Evolutionary conservation across 2,329 filamentous ascomycete species (phyloP).

Genomic region (Grosmannia serpens): DNA sequence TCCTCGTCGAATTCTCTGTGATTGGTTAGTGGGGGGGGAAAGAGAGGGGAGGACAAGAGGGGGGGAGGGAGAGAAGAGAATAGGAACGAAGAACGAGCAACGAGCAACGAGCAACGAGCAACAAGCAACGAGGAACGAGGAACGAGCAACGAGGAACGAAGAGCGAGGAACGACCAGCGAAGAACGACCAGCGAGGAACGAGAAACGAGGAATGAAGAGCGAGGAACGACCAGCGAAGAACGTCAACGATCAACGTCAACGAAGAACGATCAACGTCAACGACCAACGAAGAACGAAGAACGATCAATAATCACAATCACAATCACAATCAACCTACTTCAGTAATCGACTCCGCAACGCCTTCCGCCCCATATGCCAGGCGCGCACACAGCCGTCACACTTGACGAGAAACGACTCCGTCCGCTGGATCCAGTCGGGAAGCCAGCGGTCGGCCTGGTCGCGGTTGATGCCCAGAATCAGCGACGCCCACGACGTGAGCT

Average conservation of each 20-base stretch:
- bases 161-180: too few relatives aligned
- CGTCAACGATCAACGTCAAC: too few relatives aligned
- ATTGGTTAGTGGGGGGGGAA: background rate
- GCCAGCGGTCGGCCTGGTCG: conserved; percentile 46
- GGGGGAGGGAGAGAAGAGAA: background rate
- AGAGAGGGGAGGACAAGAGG: background rate
- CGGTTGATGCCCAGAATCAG: conserved; percentile 57
- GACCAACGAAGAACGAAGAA: too few relatives aligned
- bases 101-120: background rate
- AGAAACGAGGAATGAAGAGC: background rate
- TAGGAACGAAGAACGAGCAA: background rate
- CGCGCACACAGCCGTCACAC: conserved; percentile 61
- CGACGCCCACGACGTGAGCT: conserved; percentile 55
- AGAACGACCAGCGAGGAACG: background rate
- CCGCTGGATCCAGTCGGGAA: conserved; percentile 45
- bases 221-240: background rate
- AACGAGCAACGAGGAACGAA: background rate
- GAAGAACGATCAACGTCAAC: too few relatives aligned
- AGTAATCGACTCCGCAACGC: conserved; percentile 50
- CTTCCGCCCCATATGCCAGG: conserved; percentile 61
- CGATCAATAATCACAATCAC: too few relatives aligned
- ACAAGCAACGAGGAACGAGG: background rate
- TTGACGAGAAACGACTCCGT: conserved; percentile 47
- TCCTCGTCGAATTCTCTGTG: conserved; percentile 29
- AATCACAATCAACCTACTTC: conserved; percentile 39